phyloP scores from a whole-genome alignment of 208 protist species.

The Leptomonas pyrrhocoris region DNA sequence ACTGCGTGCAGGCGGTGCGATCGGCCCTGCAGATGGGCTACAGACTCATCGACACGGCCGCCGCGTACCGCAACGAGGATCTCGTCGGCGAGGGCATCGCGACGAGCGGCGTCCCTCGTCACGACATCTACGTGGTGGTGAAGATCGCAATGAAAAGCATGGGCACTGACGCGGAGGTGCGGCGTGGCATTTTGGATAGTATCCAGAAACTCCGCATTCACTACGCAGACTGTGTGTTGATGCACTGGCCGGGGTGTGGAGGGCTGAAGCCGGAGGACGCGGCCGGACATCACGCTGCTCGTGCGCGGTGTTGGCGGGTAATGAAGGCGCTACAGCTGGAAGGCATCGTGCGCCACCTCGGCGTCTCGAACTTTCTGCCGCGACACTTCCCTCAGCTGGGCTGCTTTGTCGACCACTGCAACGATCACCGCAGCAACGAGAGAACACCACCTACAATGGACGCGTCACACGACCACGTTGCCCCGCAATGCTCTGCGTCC shows the following conservation, averaged over 20 bases:
- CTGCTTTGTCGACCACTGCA: slow-evolving; percentile 4
- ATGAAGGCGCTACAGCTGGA: slow-evolving; percentile 60
- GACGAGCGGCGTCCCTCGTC: slow-evolving; percentile 61
- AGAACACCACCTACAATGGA: too few relatives aligned
- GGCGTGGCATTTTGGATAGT: slow-evolving; percentile 53
- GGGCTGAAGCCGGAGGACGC: slow-evolving; percentile 52
- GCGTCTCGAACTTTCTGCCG: slow-evolving; percentile 84
- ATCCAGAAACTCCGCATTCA: slow-evolving; percentile 60
- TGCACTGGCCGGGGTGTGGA: slow-evolving; percentile 87
- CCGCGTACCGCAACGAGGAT: slow-evolving; percentile 80
- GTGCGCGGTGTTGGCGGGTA: slow-evolving; percentile 66
- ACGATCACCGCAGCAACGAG: not conserved
- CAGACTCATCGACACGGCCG: slow-evolving; percentile 86
- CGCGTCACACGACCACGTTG: too few relatives aligned
- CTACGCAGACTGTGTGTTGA: slow-evolving; percentile 77
- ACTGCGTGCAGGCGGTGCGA: slow-evolving; percentile 51
- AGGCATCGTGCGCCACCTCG: slow-evolving; percentile 61
- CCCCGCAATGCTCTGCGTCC: not conserved
- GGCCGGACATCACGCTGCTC: slow-evolving; percentile 52
- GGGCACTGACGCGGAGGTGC: slow-evolving; percentile 37
- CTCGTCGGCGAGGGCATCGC: slow-evolving; percentile 66
- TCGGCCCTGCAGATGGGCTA: slow-evolving; percentile 67
- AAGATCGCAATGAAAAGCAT: slow-evolving; percentile 81
- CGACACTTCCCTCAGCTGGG: slow-evolving; percentile 68
- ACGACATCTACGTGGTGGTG: slow-evolving; percentile 72